Evolutionary conservation across 805 yeast species (phyloP).

Genomic region (Candida vartiovaarae): DNA sequence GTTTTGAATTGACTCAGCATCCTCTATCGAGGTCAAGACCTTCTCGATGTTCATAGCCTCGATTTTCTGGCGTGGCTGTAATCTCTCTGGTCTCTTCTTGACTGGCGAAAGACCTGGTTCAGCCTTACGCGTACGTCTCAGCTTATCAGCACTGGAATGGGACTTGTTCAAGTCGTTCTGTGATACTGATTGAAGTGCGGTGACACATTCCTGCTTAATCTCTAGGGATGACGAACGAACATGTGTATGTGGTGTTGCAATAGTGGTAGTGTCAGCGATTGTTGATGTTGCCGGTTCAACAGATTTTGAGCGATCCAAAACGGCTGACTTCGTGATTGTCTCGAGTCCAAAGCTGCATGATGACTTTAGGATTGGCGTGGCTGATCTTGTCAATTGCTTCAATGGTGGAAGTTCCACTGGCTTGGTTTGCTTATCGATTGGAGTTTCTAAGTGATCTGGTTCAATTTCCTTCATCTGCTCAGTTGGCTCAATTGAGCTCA

Average conservation of each 20-base stretch:
- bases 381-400: constrained; percentile 8
- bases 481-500: constrained; percentile 13
- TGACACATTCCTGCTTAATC: constrained; percentile 3
- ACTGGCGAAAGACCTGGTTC: constrained; percentile 26
- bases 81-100: constrained; percentile 20
- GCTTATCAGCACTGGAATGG: neutral
- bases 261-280: neutral
- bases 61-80: constrained; percentile 21
- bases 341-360: neutral
- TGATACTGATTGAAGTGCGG: constrained; percentile 10
- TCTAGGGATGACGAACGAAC: constrained; percentile 8
- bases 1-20: constrained; percentile 49
- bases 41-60: constrained; percentile 23
- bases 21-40: constrained; percentile 29
- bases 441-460: constrained; percentile 5
- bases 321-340: neutral
- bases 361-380: constrained; percentile 9
- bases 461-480: constrained; percentile 7
- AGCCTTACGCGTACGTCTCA: constrained; percentile 24
- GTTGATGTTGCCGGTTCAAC: constrained; percentile 4
- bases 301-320: constrained; percentile 8
- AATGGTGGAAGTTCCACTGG: constrained; percentile 5
- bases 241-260: constrained; percentile 1
- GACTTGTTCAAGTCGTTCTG: constrained; percentile 15
- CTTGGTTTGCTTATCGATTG: constrained; percentile 2